Conservation (phyloP, 2,329 filamentous ascomycete species). For the Pyrenochaeta sp. region DNA sequence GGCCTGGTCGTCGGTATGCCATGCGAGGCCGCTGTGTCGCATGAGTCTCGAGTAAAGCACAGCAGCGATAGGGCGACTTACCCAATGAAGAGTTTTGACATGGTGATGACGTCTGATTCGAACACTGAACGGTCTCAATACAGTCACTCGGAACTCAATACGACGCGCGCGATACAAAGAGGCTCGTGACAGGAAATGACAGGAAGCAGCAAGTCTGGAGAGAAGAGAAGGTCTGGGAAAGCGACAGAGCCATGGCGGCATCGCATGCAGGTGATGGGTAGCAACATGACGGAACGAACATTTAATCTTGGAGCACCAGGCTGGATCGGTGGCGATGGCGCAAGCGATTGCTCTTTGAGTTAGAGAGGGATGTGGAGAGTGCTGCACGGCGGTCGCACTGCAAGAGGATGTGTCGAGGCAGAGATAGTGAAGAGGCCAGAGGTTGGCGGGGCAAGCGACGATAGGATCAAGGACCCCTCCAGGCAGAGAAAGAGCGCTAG, state of each 20-base stretch:
- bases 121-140: constrained; percentile 51
- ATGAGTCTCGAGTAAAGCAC: constrained; percentile 12
- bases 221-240: constrained; percentile 25
- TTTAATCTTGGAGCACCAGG: constrained; percentile 44
- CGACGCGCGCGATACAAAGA: constrained; percentile 37
- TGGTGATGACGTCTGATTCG: constrained; percentile 54
- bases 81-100: constrained; percentile 97
- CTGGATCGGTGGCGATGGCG: constrained; percentile 33
- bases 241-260: constrained; percentile 40
- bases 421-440: constrained; percentile 32
- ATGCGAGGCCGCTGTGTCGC: constrained; percentile 83
- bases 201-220: constrained; percentile 26
- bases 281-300: constrained; percentile 51
- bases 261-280: constrained; percentile 36
- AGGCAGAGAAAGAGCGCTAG: constrained; percentile 41
- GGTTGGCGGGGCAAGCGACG: constrained; percentile 41
- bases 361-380: constrained; percentile 17
- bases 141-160: constrained; percentile 39
- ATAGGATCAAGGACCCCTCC: constrained; percentile 37
- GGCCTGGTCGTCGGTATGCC: constrained; percentile 93
- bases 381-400: constrained; percentile 26
- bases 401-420: constrained; percentile 20
- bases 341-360: constrained; percentile 26
- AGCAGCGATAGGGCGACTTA: constrained; percentile 59
- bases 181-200: constrained; percentile 29